Percentiles rank a stretch among this genome's conserved stretches.
phyloP scores from a whole-genome alignment of 1,284 basidiomycete species.

The Trametes hirsuta region DNA sequence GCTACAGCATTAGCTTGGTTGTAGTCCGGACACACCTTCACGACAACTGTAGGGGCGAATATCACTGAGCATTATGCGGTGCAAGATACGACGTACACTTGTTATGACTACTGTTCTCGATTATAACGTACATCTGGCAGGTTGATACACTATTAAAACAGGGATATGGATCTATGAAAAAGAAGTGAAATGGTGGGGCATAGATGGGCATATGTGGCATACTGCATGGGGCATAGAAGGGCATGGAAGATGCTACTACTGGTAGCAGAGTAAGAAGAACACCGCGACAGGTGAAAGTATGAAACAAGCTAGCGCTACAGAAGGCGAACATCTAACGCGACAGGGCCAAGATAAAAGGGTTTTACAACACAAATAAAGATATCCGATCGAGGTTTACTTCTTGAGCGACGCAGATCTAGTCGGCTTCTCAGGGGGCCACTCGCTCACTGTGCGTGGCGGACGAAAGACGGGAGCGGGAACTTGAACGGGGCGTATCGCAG shows the following conservation, averaged over 20 bases:
- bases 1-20: not conserved
- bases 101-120: not conserved
- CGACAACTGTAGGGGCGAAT: too few species aligned
- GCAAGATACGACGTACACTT: too few species aligned
- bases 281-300: not conserved
- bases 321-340: too few species aligned
- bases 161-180: not conserved
- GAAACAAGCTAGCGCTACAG: too few species aligned
- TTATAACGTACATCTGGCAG: not conserved
- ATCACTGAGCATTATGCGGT: too few species aligned
- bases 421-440: too few species aligned
- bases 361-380: too few species aligned
- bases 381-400: too few species aligned
- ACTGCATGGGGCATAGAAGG: not conserved
- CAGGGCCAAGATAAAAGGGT: too few species aligned
- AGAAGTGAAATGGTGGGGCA: not conserved
- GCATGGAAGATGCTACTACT: not conserved
- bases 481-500: not conserved
- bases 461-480: not conserved
- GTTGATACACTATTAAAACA: not conserved
- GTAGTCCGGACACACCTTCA: too few species aligned
- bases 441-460: too few species aligned
- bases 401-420: too few species aligned
- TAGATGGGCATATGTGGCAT: slow-evolving; percentile 3
- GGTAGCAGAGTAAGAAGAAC: not conserved